Evolutionary conservation across 345 rosid species (phyloP).

Genomic region (Acer campestre): DNA sequence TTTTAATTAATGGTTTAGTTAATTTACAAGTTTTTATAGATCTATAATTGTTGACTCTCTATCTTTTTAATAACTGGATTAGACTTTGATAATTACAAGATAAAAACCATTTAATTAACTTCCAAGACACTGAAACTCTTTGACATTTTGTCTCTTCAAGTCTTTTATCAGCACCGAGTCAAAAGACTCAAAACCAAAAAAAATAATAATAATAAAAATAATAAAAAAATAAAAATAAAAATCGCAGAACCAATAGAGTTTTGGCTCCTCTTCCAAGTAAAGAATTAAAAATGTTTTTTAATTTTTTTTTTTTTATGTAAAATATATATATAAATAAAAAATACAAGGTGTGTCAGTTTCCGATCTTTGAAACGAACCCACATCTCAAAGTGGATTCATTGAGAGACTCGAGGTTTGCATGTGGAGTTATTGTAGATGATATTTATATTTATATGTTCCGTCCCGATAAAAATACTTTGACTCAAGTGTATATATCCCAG

Average conservation of each 20-base stretch:
- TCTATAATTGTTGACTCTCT: too few relatives aligned
- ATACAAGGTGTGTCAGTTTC: not conserved
- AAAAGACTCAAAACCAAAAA: not conserved
- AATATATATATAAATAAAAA: not conserved
- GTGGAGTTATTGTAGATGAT: not conserved
- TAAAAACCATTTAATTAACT: not conserved
- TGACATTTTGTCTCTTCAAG: slow-evolving; percentile 6
- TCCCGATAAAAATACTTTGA: too few relatives aligned
- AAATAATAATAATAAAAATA: too few relatives aligned
- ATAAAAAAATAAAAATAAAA: too few relatives aligned
- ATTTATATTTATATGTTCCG: too few relatives aligned
- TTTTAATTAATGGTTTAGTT: too few relatives aligned
- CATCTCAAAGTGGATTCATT: slow-evolving; percentile 13
- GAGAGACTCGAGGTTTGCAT: not conserved
- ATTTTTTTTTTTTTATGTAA: too few relatives aligned
- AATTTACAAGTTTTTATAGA: too few relatives aligned
- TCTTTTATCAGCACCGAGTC: not conserved
- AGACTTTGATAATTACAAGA: slow-evolving; percentile 2
- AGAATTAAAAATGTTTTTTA: too few relatives aligned
- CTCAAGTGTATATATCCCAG: too few relatives aligned
- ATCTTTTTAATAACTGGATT: not conserved
- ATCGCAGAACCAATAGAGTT: not conserved
- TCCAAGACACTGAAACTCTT: slow-evolving; percentile 6
- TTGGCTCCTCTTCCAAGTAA: slow-evolving; percentile 19
- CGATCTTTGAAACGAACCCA: not conserved